Evolutionary conservation across 768 basidiomycete species (phyloP), one percentile per base, ranked within the genome.

Genomic region (Amanita phalloides): DNA sequence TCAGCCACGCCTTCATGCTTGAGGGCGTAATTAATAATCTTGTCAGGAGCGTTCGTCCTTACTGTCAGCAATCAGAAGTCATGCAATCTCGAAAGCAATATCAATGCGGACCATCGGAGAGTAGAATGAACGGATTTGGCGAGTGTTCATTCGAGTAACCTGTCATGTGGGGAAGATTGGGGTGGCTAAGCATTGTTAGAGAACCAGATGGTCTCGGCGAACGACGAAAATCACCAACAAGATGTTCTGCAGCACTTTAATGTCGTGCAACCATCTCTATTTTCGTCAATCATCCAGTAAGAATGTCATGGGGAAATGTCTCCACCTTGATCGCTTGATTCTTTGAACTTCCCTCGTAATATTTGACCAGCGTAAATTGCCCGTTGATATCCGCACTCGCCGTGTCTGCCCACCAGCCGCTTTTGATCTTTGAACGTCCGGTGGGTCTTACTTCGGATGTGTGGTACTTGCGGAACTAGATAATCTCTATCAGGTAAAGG

Each of bases 131-230:
- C 0, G 75, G 76, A 0, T 72, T 75, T 1, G 68, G 68, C 0
- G 71, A 62, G 33, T 70, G 64, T 13, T 70, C 70, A 11, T 69
- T 61, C 0, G 76, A 78, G 56, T 74, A 74, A 1, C 77, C 76
- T 6, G 75, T 54, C 68, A 79, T 70, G 57, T 78, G 76, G 0
- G 78, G 77, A 21, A 79, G 60, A 56, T 74, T 77, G 17, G 51
- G 51, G 25, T 52, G 51, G 43, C 51, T 52, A 37, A 13, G 3
- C 13, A 30, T 11, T 43, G 25, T 14, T 52, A 14, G 23, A 14
- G 21, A 28, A 35, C 11, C 13, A 25, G 6, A 9, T 44, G 13
- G 20, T 10, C n/a, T 35, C 5, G 25, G 17, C 20, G 20, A 35
- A 41, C 14, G 14, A 41, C 8, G 28, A 13, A 10, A 11, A 14